A percentile compares a stretch with the other conserved stretches of the same genome.
Conservation (phyloP, 768 basidiomycete genomes). For the Zangia roseola region DNA sequence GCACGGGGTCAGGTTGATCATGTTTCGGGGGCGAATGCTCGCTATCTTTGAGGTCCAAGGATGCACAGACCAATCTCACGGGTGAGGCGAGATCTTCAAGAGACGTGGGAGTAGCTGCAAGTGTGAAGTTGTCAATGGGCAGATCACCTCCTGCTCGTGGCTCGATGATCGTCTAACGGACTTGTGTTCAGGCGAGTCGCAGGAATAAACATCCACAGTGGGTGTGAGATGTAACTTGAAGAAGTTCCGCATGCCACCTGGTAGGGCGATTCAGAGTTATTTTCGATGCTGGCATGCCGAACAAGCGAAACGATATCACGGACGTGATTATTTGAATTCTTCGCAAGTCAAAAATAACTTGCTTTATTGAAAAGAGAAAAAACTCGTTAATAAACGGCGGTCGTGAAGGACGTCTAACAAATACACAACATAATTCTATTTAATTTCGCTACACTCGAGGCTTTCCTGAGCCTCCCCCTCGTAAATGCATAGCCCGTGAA, state of each 20-base stretch:
- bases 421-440: slow-evolving; percentile 24
- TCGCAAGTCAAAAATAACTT: neutral
- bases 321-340: neutral
- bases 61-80: neutral
- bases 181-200: neutral
- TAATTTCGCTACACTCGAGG: slow-evolving; percentile 13
- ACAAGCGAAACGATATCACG: neutral
- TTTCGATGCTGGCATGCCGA: slow-evolving; percentile 1
- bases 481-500: slow-evolving; percentile 13
- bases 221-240: too few relatives aligned
- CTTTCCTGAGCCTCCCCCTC: slow-evolving; percentile 20
- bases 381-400: neutral
- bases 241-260: too few relatives aligned
- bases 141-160: neutral
- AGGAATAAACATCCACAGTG: neutral
- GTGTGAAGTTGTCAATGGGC: neutral
- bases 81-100: neutral
- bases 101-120: neutral
- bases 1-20: neutral
- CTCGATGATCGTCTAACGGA: neutral
- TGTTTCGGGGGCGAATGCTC: neutral
- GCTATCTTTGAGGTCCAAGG: neutral
- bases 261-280: too few relatives aligned
- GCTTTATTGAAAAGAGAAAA: neutral
- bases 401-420: slow-evolving; percentile 15